Base-by-base conservation (phyloP, 2,329 filamentous ascomycete species). In the Colletotrichum liaoningense region DNA sequence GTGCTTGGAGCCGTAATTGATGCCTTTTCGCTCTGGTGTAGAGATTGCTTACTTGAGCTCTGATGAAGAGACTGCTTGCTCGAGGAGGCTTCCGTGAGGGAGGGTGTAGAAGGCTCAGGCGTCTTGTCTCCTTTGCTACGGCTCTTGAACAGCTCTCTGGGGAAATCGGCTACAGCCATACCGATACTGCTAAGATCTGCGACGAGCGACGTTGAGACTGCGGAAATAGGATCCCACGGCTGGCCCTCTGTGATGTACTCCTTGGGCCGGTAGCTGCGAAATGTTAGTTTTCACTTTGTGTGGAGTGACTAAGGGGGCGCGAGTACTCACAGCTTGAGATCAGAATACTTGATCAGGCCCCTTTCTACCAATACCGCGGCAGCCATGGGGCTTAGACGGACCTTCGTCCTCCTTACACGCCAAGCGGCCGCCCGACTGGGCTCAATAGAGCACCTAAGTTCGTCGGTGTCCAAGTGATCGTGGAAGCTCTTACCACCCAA, bases 221-320 rank as follows among this genome's bases (percentile, higher is more conserved):
- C 94, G 16, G 93, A 92, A 28, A 97, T 89, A 0, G 95, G 94
- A 76, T 97, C 95, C 78, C 90, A 91, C 0, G 94, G 95, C 57
- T 95, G 93, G 38, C 93, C 90, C 72, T 95, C 93, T 0, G 93
- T 94, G 75, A 93, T 91, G 80, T 96, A 95, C 80, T 97, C 94
- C 24, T 81, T 83, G 0, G 84, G 76, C 2, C 85, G 85, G 75
- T 88, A 88, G 22, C 88, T 90, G 46, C 30, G 69, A 4, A 35
- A 38, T 60, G 42, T 54, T 16, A 55, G 28, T 11, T 24, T 1
- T 16, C 11, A 8, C n/a, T 19, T 4, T 4, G 22, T 26, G 7
- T 0, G 2, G 19, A 7, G 28, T 24, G 5, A 19, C 7, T 8
- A n/a, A 9, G 22, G 19, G 42, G 60, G 14, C 16, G 30, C 14